These are phyloP conservation scores for Yarrowia deformans DNA, from an alignment of 805 yeast genomes.

Conservation along the genomic window DNA sequence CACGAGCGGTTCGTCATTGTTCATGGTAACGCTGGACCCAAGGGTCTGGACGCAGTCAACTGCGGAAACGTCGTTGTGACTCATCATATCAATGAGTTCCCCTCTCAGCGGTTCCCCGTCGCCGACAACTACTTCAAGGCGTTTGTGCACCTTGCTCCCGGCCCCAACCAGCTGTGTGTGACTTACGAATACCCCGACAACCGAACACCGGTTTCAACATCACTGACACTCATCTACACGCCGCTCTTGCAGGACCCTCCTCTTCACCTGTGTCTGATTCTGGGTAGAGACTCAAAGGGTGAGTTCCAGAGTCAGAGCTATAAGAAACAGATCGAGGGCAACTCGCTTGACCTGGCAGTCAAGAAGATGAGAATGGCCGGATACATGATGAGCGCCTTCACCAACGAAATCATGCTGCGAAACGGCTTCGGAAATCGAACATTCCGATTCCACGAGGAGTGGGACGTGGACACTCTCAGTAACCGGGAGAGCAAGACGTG, in stretches of 20 bases:
- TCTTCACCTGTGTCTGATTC: slow-evolving; percentile 76
- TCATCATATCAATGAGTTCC: slow-evolving; percentile 58
- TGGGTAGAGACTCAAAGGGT: slow-evolving; percentile 78
- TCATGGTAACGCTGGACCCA: slow-evolving; percentile 51
- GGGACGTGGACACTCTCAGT: slow-evolving; percentile 61
- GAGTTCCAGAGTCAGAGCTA: slow-evolving; percentile 70
- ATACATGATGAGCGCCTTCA: slow-evolving; percentile 87
- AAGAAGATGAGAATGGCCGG: slow-evolving; percentile 81
- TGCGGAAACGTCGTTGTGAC: slow-evolving; percentile 53
- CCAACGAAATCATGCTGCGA: slow-evolving; percentile 85
- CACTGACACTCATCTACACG: slow-evolving; percentile 56
- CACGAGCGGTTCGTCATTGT: slow-evolving; percentile 50
- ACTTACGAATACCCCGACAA: slow-evolving; percentile 48
- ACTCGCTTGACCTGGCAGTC: slow-evolving; percentile 72
- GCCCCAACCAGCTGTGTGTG: slow-evolving; percentile 65
- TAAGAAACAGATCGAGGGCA: slow-evolving; percentile 58
- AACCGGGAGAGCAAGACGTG: slow-evolving; percentile 53
- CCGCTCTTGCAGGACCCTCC: slow-evolving; percentile 74
- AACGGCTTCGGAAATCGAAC: slow-evolving; percentile 80
- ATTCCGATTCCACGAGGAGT: slow-evolving; percentile 77
- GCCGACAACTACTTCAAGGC: slow-evolving; percentile 77
- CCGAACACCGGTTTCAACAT: slow-evolving; percentile 41
- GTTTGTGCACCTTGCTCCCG: slow-evolving; percentile 70
- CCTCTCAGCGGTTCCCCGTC: slow-evolving; percentile 75
- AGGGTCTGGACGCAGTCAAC: slow-evolving; percentile 24